These are phyloP conservation scores for Mycena chlorophos DNA, from an alignment of 768 basidiomycete genomes.

Conservation along the genomic window DNA sequence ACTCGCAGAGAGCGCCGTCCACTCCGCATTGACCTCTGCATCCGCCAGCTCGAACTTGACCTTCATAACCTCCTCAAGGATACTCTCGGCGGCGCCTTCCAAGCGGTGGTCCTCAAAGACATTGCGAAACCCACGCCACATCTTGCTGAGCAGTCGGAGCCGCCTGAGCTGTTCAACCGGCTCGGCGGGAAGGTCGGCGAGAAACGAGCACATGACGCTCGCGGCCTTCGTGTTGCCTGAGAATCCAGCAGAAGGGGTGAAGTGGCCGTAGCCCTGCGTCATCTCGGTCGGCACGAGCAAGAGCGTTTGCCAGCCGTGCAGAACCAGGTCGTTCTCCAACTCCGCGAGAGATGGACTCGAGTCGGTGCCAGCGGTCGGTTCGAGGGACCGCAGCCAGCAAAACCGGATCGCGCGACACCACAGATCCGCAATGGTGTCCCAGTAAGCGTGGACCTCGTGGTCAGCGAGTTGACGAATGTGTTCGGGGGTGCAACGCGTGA, in stretches of 20 bases:
- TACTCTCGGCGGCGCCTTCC: conserved; percentile 42
- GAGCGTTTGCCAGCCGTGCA: conserved; percentile 55
- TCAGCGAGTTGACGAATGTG: conserved; percentile 37
- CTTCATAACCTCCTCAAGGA: conserved; percentile 49
- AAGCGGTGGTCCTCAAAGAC: conserved; percentile 46
- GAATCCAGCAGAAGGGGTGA: conserved; percentile 36
- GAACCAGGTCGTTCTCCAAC: conserved; percentile 36
- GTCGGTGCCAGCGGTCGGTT: conserved; percentile 5
- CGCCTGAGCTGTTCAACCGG: conserved; percentile 34
- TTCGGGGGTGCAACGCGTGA: conserved; percentile 26
- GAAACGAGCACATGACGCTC: conserved; percentile 37
- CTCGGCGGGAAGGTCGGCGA: conserved; percentile 24
- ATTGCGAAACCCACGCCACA: conserved; percentile 55
- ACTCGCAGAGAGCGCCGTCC: conserved; percentile 51
- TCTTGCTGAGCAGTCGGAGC: conserved; percentile 41
- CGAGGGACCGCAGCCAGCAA: conserved; percentile 27
- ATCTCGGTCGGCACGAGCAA: conserved; percentile 51
- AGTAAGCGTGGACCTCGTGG: conserved; percentile 39
- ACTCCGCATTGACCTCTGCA: conserved; percentile 38
- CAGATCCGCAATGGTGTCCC: conserved; percentile 37
- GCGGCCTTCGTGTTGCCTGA: conserved; percentile 32
- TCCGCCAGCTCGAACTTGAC: conserved; percentile 43
- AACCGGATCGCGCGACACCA: conserved; percentile 35
- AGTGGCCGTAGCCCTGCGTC: conserved; percentile 38
- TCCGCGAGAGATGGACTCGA: conserved; percentile 9